Conservation (phyloP, 176 grass and related monocot species). For the Carex kokanica region DNA sequence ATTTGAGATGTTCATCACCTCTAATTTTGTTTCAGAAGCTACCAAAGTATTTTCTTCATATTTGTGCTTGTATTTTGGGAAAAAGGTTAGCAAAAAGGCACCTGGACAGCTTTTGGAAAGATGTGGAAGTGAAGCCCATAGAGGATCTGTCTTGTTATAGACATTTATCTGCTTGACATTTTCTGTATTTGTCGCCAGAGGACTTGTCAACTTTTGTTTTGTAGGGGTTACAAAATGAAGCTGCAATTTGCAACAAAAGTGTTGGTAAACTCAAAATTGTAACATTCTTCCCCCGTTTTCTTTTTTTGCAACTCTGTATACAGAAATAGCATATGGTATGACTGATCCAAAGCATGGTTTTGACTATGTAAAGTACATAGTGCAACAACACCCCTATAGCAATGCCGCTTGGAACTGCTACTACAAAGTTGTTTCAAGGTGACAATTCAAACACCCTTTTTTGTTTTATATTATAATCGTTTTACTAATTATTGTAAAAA, state of each 20-base stretch:
- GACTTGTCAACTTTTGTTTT: neutral
- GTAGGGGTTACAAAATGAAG: neutral
- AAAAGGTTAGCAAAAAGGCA: neutral
- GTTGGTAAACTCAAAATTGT: neutral
- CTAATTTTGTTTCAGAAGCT: neutral
- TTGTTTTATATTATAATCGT: constrained; percentile 8
- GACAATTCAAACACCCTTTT: constrained; percentile 24
- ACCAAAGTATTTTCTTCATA: neutral
- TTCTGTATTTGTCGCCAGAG: neutral
- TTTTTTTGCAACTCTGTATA: constrained; percentile 24
- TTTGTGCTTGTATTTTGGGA: neutral
- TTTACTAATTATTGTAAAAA: neutral
- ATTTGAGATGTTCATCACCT: neutral
- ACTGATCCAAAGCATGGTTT: constrained; percentile 85
- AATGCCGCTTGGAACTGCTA: constrained; percentile 85
- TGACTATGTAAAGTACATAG: constrained; percentile 81
- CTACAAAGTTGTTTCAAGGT: constrained; percentile 92
- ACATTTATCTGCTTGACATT: neutral
- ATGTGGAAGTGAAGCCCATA: neutral
- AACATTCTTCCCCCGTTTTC: constrained; percentile 3
- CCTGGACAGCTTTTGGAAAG: neutral
- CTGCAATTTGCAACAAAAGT: neutral
- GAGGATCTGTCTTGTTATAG: neutral
- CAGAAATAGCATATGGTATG: constrained; percentile 89
- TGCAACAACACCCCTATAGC: constrained; percentile 75